A percentile compares a stretch with the other conserved stretches of the same genome.
phyloP scores from a whole-genome alignment of 495 filamentous ascomycete species.

The Saxophila tyrrhenica region DNA sequence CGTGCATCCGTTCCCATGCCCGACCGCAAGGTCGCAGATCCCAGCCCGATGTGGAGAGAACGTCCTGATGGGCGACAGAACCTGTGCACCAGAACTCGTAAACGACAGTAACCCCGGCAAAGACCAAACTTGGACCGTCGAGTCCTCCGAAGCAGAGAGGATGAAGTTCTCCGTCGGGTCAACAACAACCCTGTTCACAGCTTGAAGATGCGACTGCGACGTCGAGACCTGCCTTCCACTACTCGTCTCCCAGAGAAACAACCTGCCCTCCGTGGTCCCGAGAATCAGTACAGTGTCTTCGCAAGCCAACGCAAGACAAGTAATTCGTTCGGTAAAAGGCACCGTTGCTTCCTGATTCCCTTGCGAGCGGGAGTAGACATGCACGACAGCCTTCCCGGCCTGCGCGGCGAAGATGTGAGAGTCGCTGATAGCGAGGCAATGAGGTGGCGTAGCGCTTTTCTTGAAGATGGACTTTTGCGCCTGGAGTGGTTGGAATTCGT shows the following conservation, averaged over 20 bases:
- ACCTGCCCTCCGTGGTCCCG: conserved; percentile 74
- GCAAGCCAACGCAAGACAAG: conserved; percentile 52
- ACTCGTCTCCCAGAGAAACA: conserved; percentile 87
- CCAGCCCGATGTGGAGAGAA: conserved; percentile 71
- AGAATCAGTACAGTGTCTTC: conserved; percentile 55
- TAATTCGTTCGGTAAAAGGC: conserved; percentile 76
- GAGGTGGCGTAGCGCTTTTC: conserved; percentile 71
- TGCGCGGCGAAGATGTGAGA: conserved; percentile 88
- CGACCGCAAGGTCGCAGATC: conserved; percentile 57
- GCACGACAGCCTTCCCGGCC: conserved; percentile 76
- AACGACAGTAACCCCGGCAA: conserved; percentile 61
- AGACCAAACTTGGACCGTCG: conserved; percentile 84
- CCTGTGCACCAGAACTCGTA: conserved; percentile 30
- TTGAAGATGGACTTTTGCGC: conserved; percentile 70
- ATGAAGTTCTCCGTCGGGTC: conserved; percentile 65
- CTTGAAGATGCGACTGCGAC: conserved; percentile 76
- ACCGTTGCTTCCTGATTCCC: conserved; percentile 78
- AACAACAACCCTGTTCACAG: conserved; percentile 63
- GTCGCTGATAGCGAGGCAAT: conserved; percentile 68
- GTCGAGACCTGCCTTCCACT: conserved; percentile 83
- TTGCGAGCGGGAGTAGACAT: conserved; percentile 75
- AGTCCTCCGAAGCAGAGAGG: conserved; percentile 78
- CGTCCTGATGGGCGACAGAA: conserved; percentile 43
- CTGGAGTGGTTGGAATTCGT: conserved; percentile 65
- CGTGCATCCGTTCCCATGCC: conserved; percentile 53